Base-by-base conservation (phyloP, 176 grass and related monocot species). In the Rhynchospora tenuis region DNA sequence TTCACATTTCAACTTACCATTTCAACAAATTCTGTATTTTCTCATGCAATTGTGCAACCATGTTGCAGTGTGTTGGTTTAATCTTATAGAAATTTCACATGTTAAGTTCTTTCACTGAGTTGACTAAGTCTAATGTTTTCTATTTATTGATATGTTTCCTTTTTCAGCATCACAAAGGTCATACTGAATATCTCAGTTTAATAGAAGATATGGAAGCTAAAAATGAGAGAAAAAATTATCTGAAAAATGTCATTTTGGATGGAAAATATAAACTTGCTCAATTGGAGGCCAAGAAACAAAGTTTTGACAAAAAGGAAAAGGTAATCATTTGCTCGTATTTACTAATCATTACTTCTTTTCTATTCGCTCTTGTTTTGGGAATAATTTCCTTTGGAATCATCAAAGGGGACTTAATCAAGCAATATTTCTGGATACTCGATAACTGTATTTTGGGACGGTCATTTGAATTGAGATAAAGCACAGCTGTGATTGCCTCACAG, bases 151-250 rank as follows among this genome's bases (percentile, higher is more conserved):
- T 66, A 76, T 81, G 64, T 70, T 44, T 86, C 33, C 33, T 38
- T 69, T 84, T 84, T 85, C 85, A 98, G 96, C 96, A 95, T 78
- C 86, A 90, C 84, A 88, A 81, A 87, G 92, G 85, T 77, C 87
- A 46, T 78, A 62, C 83, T 82, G 93, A 94, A 82, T 91, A 89
- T 85, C 84, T 54, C 79, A 87, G 88, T 76, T 84, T 89, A 51
- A 89, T 93, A 71, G 86, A 88, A 59, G 90, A 93, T 79, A 98
- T 95, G 82, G 86, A 95, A 82, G 83, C 23, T 24, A 95, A 93
- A 61, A 83, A 87, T 59, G 80, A 90, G 73, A 90, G 87, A 80
- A 90, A 95, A n/a, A 91, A 70, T 87, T 54, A 8, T 27, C 95
- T 88, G 74, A 83, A 86, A 33, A 74, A 66, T 56, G 67, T 84